Conservation (phyloP, 495 filamentous ascomycete genomes). For the Talaromyces nanjingensis region DNA sequence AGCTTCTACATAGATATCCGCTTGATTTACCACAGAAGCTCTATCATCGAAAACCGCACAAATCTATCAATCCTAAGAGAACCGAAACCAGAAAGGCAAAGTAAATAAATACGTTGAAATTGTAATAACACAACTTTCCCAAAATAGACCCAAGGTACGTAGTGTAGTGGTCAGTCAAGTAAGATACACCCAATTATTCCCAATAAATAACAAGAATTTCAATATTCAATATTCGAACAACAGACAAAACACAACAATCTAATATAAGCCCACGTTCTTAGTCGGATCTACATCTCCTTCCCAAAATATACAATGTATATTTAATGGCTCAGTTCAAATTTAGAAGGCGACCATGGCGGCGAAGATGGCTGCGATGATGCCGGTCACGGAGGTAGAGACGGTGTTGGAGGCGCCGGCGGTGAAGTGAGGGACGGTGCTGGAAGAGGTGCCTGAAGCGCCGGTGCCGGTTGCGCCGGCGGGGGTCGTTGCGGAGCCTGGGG, state of each 20-base stretch:
- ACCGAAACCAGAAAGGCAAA: no score
- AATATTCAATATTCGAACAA: neutral
- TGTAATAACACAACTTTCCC: no score
- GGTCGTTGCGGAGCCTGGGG: constrained; percentile 10
- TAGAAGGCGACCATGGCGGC: constrained; percentile 29
- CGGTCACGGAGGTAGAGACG: constrained; percentile 26
- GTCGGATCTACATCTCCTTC: neutral
- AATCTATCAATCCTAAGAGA: no score
- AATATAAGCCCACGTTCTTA: neutral
- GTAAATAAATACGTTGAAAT: no score
- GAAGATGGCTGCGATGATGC: constrained; percentile 22
- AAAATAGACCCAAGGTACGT: no score
- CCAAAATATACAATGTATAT: neutral
- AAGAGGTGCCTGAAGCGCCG: constrained; percentile 8
- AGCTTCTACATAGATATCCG: no score
- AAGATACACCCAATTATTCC: neutral
- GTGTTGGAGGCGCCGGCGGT: constrained; percentile 19
- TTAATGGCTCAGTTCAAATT: neutral
- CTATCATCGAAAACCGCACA: no score
- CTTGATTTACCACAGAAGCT: no score
- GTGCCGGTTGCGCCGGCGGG: constrained; percentile 9
- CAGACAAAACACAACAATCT: neutral
- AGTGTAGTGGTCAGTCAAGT: no score
- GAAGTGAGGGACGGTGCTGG: constrained; percentile 13
- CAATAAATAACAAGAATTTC: neutral